phyloP scores from a whole-genome alignment of 2,329 filamentous ascomycete species.

The Coleophoma cylindrospora region DNA sequence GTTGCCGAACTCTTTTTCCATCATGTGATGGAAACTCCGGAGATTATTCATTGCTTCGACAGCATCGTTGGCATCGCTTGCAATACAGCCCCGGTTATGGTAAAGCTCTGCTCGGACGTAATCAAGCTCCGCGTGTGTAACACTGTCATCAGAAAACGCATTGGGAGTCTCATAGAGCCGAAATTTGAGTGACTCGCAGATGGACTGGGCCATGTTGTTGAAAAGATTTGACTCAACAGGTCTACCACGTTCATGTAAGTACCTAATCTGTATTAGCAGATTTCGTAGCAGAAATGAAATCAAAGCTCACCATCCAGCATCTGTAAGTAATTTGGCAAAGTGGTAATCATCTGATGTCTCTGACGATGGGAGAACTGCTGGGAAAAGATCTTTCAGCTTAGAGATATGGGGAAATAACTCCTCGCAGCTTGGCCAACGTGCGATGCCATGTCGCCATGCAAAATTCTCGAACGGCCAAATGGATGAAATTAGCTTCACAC shows the following conservation, averaged over 20 bases:
- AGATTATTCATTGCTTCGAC: too few species aligned
- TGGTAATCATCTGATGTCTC: constrained; percentile 10
- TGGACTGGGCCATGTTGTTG: background rate
- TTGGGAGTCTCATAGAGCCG: too few species aligned
- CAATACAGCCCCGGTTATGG: too few species aligned
- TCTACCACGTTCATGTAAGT: background rate
- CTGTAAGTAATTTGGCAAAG: constrained; percentile 19
- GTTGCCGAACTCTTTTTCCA: too few species aligned
- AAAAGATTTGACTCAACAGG: background rate
- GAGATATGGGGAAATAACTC: constrained; percentile 21
- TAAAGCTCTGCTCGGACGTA: too few species aligned
- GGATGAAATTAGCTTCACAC: constrained; percentile 7
- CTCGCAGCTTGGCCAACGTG: constrained; percentile 19
- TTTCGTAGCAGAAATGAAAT: too few species aligned
- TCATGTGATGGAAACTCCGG: too few species aligned
- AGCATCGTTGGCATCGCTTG: too few species aligned
- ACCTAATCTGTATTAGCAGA: background rate
- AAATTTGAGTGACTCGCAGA: too few species aligned
- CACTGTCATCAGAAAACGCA: too few species aligned
- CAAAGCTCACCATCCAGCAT: constrained; percentile 17
- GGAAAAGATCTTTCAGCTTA: constrained; percentile 12
- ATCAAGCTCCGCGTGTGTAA: too few species aligned
- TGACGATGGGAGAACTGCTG: constrained; percentile 5
- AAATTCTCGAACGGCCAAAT: constrained; percentile 15
- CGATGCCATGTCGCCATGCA: constrained; percentile 12